Base-by-base conservation (phyloP, 805 yeast genomes). In the Cyberlindnera meyerae region DNA sequence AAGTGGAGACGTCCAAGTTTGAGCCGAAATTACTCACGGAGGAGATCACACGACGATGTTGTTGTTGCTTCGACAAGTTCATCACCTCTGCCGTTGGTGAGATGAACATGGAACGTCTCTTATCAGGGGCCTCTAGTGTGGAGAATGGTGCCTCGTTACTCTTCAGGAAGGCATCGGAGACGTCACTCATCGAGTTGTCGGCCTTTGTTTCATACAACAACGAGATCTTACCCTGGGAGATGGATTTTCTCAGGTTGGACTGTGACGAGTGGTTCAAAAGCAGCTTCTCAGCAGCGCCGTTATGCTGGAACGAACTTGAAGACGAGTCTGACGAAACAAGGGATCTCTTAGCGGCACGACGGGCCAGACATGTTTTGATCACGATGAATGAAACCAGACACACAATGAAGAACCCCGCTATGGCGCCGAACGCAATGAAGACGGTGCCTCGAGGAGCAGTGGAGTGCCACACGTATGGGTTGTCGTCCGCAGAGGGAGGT, bases 11-110 rank as follows among this genome's bases (percentile, higher is more conserved):
- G 8, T 20, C 41, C 9, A 21, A 29, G 8, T 31, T 33, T 12
- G 45, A 25, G 7, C 24, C 37, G 47, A 44, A 49, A 55, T 34
- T 64, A 62, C 56, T 69, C 50, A 55, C 51, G 42, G 61, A 62
- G 34, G 57, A 37, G 3, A 34, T 11, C 15, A 30, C 36, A 25
- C 42, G 41, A 3, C 18, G 21, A 13, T 40, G 61, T 27, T 54
- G 33, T 35, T 53, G 40, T 31, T 50, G 9, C 27, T 24, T 24
- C 27, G 9, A 54, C 30, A 70, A 71, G 38, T 66, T 65, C 73
- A 79, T 72, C 13, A 79, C 81, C 50, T 82, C 87, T 13, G 79
- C 79, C 1, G 94, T 85, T 24, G 95, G 95, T 3, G 93, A 83
- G 36, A 83, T 74, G 58, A 81, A 85, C 72, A 80, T 68, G 3